phyloP scores from a whole-genome alignment of 208 protist species.

The Naegleria lovaniensis region DNA sequence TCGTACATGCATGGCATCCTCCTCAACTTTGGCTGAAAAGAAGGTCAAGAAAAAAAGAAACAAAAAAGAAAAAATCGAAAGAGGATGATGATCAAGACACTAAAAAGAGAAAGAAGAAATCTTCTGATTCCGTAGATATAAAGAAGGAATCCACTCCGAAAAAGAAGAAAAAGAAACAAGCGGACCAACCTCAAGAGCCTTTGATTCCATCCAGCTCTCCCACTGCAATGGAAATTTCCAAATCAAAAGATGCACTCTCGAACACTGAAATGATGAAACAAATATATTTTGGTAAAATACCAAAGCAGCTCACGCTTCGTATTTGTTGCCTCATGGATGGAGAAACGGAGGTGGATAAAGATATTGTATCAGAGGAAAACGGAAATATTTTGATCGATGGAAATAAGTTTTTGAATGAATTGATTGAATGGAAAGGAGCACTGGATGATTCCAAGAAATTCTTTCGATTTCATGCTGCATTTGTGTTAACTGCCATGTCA shows the following conservation, averaged over 20 bases:
- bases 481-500: neutral
- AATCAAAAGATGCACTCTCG: neutral
- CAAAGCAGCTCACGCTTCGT: neutral
- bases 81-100: neutral
- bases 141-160: neutral
- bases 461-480: neutral
- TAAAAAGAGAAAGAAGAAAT: neutral
- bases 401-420: neutral
- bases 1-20: no score
- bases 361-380: neutral
- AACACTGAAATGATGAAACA: neutral
- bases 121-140: neutral
- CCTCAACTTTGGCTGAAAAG: no score
- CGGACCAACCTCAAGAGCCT: no score
- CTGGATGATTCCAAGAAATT: neutral
- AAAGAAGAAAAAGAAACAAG: neutral
- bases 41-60: no score
- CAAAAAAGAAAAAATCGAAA: neutral
- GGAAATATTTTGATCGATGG: neutral
- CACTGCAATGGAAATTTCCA: neutral
- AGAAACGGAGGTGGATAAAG: neutral
- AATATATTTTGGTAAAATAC: neutral
- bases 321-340: neutral
- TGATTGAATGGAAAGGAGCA: neutral
- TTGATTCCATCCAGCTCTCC: neutral